These are phyloP conservation scores for Jaltomata sinuosa DNA, from an alignment of 257 asterid genomes.

Conservation along the genomic window DNA sequence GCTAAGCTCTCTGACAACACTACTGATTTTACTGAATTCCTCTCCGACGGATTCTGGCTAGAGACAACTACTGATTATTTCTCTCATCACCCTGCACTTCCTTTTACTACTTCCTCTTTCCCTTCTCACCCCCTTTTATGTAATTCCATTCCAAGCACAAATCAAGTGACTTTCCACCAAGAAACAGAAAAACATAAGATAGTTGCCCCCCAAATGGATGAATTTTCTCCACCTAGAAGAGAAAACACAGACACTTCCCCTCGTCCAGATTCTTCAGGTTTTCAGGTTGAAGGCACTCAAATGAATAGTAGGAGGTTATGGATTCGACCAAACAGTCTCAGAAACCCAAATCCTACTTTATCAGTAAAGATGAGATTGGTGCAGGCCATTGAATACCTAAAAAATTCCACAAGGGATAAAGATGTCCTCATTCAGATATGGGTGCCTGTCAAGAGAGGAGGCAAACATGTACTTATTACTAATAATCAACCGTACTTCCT, in stretches of 20 bases:
- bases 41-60: constrained; percentile 79
- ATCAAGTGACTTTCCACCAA: constrained; percentile 20
- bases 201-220: constrained; percentile 24
- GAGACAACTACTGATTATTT: constrained; percentile 51
- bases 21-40: constrained; percentile 44
- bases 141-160: constrained; percentile 13
- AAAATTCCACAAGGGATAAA: constrained; percentile 31
- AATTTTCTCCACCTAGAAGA: constrained; percentile 1
- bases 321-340: constrained; percentile 27
- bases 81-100: constrained; percentile 27
- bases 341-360: constrained; percentile 19
- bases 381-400: constrained; percentile 50
- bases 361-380: constrained; percentile 37
- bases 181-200: constrained; percentile 15
- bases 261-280: constrained; percentile 21
- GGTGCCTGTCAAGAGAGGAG: constrained; percentile 60
- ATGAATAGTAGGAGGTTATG: constrained; percentile 30
- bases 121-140: constrained; percentile 18
- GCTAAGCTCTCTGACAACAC: constrained; percentile 22
- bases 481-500: constrained; percentile 48
- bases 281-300: constrained; percentile 25
- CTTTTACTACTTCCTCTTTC: constrained; percentile 14
- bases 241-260: constrained; percentile 13
- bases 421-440: constrained; percentile 67
- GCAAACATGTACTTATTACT: constrained; percentile 52